These are phyloP conservation scores for Mortierella hygrophila DNA, from an alignment of 192 early-diverging fungal genomes.

Conservation along the genomic window DNA sequence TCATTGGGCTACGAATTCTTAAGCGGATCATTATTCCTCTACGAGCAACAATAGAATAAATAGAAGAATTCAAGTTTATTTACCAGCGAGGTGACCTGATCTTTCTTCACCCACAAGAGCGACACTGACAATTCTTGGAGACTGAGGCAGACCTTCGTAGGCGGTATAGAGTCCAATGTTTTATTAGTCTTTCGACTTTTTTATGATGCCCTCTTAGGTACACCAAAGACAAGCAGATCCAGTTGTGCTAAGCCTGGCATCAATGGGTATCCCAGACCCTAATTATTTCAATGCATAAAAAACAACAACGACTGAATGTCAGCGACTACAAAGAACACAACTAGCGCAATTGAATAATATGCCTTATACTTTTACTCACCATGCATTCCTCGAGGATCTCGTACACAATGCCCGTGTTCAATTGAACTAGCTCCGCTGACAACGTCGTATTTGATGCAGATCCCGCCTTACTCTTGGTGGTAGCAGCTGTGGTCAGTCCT, in stretches of 20 bases:
- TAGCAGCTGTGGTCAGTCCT: neutral
- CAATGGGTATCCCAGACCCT: slow-evolving; percentile 41
- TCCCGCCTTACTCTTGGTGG: neutral
- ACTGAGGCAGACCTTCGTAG: no score
- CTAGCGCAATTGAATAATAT: no score
- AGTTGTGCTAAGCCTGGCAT: slow-evolving; percentile 37
- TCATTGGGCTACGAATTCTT: no score
- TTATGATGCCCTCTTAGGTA: slow-evolving; percentile 1
- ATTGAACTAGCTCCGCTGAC: slow-evolving; percentile 14
- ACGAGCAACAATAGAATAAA: no score
- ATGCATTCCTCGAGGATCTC: slow-evolving; percentile 50
- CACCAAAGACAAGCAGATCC: slow-evolving; percentile 41
- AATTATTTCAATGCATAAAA: no score
- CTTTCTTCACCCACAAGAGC: no score
- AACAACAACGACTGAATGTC: no score
- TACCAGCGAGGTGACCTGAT: no score
- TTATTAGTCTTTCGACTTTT: neutral
- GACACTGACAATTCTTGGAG: no score
- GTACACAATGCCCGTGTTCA: slow-evolving; percentile 39
- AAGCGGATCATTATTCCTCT: neutral
- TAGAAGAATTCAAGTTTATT: no score
- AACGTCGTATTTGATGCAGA: neutral
- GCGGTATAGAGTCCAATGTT: neutral
- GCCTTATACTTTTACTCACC: slow-evolving; percentile 6
- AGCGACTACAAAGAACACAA: no score